A percentile compares a stretch with the other conserved stretches of the same genome.
phyloP scores from a whole-genome alignment of 768 basidiomycete species.

The Boletus fagicola region DNA sequence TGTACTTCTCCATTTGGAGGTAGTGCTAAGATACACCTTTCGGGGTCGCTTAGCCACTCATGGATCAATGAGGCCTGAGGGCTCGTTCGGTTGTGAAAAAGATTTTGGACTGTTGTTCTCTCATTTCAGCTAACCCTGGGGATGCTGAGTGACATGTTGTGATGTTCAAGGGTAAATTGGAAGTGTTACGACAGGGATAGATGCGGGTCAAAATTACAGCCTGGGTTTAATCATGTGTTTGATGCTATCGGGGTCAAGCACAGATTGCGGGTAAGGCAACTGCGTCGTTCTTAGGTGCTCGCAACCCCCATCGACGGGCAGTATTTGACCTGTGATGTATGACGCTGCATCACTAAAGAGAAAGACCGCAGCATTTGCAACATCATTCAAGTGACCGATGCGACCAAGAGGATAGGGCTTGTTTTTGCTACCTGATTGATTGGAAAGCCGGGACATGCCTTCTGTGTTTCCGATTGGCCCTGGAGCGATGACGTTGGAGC shows the following conservation, averaged over 20 bases:
- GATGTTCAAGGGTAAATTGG: background rate
- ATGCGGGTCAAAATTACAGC: constrained; percentile 17
- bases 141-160: no score
- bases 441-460: constrained; percentile 59
- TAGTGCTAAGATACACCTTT: no score
- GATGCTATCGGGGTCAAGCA: constrained; percentile 58
- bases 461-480: constrained; percentile 83
- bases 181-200: background rate
- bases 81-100: background rate
- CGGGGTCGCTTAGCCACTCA: no score
- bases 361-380: constrained; percentile 72
- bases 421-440: background rate
- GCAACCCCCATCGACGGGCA: constrained; percentile 65
- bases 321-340: constrained; percentile 73
- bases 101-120: background rate
- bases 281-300: constrained; percentile 49
- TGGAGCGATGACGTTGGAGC: constrained; percentile 84
- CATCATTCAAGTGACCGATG: constrained; percentile 55
- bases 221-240: constrained; percentile 49
- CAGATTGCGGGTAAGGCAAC: constrained; percentile 61
- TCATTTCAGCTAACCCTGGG: background rate
- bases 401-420: constrained; percentile 44
- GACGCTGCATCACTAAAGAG: constrained; percentile 79
- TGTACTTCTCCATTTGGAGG: no score
- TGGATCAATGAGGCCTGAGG: background rate